A percentile compares a stretch with the other conserved stretches of the same genome.
These are phyloP conservation scores for Simplicillium sp. DNA, from an alignment of 2,329 filamentous ascomycete species.

Conservation along the genomic window DNA sequence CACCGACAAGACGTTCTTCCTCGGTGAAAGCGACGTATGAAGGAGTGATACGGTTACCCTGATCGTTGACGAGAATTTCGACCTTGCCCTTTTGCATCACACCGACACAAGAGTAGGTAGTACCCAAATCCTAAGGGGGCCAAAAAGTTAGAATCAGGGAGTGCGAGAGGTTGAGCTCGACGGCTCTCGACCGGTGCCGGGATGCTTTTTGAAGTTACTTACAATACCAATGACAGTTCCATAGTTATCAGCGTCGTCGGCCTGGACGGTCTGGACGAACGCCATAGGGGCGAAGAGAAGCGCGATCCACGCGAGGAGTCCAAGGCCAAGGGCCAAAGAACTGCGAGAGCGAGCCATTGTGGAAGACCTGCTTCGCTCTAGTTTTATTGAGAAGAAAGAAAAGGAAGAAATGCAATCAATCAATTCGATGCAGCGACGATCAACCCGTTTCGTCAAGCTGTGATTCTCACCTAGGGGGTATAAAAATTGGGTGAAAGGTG, in stretches of 20 bases:
- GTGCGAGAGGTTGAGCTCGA: conserved; percentile 11
- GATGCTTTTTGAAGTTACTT: conserved; percentile 20
- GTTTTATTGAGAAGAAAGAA: conserved; percentile 10
- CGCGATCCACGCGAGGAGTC: conserved; percentile 84
- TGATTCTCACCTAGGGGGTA: conserved; percentile 16
- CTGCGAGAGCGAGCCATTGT: conserved; percentile 51
- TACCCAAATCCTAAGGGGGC: conserved; percentile 62
- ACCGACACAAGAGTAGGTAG: conserved; percentile 83
- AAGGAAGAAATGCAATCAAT: conserved; percentile 12
- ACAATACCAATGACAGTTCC: conserved; percentile 91
- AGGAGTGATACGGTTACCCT: conserved; percentile 92
- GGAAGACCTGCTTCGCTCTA: conserved; percentile 12
- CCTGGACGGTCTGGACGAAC: conserved; percentile 68
- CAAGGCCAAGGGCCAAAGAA: conserved; percentile 71
- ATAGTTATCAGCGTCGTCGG: conserved; percentile 67
- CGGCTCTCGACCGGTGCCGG: neutral
- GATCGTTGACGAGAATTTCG: conserved; percentile 92
- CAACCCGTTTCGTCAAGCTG: conserved; percentile 17
- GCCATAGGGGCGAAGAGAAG: conserved; percentile 82
- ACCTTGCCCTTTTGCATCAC: conserved; percentile 95
- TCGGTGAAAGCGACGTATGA: conserved; percentile 96
- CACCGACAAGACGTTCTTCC: conserved; percentile 92
- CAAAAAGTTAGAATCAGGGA: neutral
- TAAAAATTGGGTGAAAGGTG: conserved; percentile 15
- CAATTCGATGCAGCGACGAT: conserved; percentile 17